These are phyloP conservation scores for Talaromyces wortmannii DNA, from an alignment of 495 filamentous ascomycete genomes.

Conservation along the genomic window DNA sequence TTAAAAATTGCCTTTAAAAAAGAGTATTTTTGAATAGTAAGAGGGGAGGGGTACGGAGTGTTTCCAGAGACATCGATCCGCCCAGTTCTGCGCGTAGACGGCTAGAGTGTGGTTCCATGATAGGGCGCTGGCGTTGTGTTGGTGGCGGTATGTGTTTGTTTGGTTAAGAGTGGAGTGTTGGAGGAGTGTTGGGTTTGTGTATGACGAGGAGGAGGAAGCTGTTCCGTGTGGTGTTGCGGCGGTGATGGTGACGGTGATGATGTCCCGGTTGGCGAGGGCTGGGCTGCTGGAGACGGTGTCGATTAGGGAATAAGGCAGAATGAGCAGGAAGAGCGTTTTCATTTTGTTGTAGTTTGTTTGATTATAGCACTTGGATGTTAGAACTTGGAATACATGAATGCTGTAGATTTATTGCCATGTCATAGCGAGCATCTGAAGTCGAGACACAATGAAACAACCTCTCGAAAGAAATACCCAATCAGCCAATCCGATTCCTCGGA, in stretches of 20 bases:
- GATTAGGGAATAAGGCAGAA: background rate
- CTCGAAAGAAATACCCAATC: too few species aligned
- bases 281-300: background rate
- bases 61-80: slow-evolving; percentile 47
- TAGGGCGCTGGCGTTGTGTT: slow-evolving; percentile 56
- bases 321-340: background rate
- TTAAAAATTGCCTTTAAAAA: background rate
- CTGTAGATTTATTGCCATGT: too few species aligned
- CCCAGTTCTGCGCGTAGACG: slow-evolving; percentile 46
- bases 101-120: slow-evolving; percentile 61
- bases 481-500: too few species aligned
- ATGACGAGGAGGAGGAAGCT: slow-evolving; percentile 29
- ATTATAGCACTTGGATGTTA: too few species aligned
- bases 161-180: slow-evolving; percentile 51
- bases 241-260: slow-evolving; percentile 16
- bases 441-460: too few species aligned
- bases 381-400: too few species aligned
- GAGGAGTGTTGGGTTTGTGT: slow-evolving; percentile 43
- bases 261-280: background rate
- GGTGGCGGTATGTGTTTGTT: slow-evolving; percentile 59
- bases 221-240: slow-evolving; percentile 12
- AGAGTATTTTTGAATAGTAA: background rate
- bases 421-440: too few species aligned
- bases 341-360: background rate
- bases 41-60: slow-evolving; percentile 42